Conservation (phyloP, 805 yeast species). For the Candida ipomoeae region DNA sequence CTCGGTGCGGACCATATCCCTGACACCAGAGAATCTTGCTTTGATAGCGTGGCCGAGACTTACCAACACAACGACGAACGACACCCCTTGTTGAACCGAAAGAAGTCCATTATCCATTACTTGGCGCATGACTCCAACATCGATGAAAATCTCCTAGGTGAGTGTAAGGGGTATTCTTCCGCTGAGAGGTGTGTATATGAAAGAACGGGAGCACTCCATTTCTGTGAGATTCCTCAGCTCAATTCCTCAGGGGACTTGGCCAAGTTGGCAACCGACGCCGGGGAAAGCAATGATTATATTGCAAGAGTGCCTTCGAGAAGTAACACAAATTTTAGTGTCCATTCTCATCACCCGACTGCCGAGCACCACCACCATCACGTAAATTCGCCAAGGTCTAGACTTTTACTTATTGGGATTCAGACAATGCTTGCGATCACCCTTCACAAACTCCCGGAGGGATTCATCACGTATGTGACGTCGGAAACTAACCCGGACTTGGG, state of each 20-base stretch:
- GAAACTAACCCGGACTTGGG: constrained; percentile 65
- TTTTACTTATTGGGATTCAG: constrained; percentile 86
- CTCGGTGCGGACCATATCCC: not conserved
- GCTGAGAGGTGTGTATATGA: constrained; percentile 33
- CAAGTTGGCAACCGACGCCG: not conserved
- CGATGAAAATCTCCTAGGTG: constrained; percentile 32
- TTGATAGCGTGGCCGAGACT: not conserved
- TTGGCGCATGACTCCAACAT: constrained; percentile 18
- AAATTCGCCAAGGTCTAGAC: constrained; percentile 68
- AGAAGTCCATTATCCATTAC: constrained; percentile 24
- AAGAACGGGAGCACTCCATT: constrained; percentile 26
- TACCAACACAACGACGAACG: not conserved
- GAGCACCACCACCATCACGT: constrained; percentile 75
- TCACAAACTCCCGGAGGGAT: constrained; percentile 95
- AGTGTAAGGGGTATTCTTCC: constrained; percentile 46
- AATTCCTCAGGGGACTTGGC: not conserved
- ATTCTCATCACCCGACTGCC: constrained; percentile 11
- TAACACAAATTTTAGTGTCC: constrained; percentile 1
- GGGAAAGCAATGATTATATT: not conserved
- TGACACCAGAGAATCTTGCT: not conserved
- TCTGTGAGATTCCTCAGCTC: constrained; percentile 38
- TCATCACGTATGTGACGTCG: constrained; percentile 77
- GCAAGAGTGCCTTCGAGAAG: not conserved
- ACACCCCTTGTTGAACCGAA: constrained; percentile 13
- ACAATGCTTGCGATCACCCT: constrained; percentile 82